A percentile compares a stretch with the other conserved stretches of the same genome.
phyloP scores from a whole-genome alignment of 495 filamentous ascomycete species.

The Hyaloscypha finlandica region DNA sequence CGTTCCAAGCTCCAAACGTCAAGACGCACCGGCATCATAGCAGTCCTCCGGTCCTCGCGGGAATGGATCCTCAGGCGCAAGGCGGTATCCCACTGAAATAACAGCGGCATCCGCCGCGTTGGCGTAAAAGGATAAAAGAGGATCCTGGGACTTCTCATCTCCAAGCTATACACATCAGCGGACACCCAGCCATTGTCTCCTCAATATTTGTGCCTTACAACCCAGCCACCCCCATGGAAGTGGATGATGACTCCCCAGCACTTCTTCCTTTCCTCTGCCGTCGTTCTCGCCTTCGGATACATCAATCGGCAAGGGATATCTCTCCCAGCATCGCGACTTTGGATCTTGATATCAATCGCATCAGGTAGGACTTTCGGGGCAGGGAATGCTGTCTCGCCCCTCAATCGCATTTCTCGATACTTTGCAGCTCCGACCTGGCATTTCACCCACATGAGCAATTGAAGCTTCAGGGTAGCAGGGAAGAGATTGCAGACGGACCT shows the following conservation, averaged over 20 bases:
- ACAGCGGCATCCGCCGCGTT: constrained; percentile 44
- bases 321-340: constrained; percentile 49
- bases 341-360: constrained; percentile 43
- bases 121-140: constrained; percentile 43
- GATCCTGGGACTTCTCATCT: constrained; percentile 37
- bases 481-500: constrained; percentile 19
- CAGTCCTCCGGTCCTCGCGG: constrained; percentile 55
- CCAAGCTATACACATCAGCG: constrained; percentile 9
- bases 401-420: constrained; percentile 27
- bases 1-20: constrained; percentile 25
- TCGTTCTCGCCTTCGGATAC: constrained; percentile 34
- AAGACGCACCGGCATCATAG: constrained; percentile 42
- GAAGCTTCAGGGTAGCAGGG: not conserved
- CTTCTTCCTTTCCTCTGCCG: constrained; percentile 35
- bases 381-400: constrained; percentile 22
- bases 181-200: not conserved
- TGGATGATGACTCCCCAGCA: constrained; percentile 51
- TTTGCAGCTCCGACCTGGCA: constrained; percentile 30
- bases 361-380: constrained; percentile 12
- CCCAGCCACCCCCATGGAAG: constrained; percentile 58
- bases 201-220: not conserved
- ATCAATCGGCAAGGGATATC: constrained; percentile 51
- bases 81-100: constrained; percentile 58
- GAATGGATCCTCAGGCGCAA: constrained; percentile 60
- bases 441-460: not conserved